These are phyloP conservation scores for Osmanthus fragrans DNA, from an alignment of 257 asterid species.

Conservation along the genomic window DNA sequence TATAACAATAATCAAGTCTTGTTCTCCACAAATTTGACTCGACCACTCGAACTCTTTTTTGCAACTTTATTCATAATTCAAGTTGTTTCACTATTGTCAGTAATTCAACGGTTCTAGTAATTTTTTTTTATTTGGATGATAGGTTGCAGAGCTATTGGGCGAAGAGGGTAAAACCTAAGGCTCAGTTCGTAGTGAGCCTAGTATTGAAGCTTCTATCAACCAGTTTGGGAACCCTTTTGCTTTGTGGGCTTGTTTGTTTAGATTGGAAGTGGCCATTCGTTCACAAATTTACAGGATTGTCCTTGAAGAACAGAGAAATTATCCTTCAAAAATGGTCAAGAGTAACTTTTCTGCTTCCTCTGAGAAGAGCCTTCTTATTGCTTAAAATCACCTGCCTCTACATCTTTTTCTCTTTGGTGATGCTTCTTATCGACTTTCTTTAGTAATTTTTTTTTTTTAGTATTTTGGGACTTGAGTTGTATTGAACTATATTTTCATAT, in stretches of 20 bases:
- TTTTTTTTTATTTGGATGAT: background rate
- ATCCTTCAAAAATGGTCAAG: constrained; percentile 57
- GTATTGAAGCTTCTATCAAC: constrained; percentile 50
- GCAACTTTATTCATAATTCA: background rate
- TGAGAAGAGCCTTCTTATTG: constrained; percentile 46
- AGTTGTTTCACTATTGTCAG: background rate
- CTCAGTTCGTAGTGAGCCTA: constrained; percentile 32
- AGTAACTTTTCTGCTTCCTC: constrained; percentile 38
- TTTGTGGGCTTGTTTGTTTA: constrained; percentile 48
- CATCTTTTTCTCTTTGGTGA: constrained; percentile 47
- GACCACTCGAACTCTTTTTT: background rate
- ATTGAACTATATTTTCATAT: too few relatives aligned
- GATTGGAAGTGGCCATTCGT: constrained; percentile 60
- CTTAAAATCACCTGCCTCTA: constrained; percentile 42
- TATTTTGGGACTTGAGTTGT: too few relatives aligned
- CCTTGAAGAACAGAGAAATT: constrained; percentile 48
- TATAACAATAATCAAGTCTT: background rate
- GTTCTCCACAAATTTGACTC: background rate
- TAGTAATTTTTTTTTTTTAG: too few relatives aligned
- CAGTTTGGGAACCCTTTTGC: constrained; percentile 55
- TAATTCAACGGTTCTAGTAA: background rate
- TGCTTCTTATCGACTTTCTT: background rate
- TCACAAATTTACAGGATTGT: constrained; percentile 45
- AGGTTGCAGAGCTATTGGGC: constrained; percentile 59
- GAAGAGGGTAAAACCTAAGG: constrained; percentile 48